phyloP scores from a whole-genome alignment of 2,329 filamentous ascomycete species.

The Xylaria arbuscula region DNA sequence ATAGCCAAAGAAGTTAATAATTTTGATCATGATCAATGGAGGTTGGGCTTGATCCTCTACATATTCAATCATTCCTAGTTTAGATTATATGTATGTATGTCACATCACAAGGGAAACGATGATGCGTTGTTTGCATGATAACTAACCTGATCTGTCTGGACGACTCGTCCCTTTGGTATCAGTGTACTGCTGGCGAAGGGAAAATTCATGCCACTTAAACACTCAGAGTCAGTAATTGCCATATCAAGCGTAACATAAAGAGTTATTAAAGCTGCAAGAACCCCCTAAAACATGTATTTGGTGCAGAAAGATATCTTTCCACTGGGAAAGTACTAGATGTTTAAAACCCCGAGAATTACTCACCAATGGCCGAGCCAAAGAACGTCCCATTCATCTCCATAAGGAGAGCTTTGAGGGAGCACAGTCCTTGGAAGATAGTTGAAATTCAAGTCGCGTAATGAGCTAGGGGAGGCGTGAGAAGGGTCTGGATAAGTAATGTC shows the following conservation, averaged over 20 bases:
- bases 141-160: not conserved
- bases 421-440: not conserved
- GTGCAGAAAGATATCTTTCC: no score
- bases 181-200: not conserved
- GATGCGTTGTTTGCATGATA: not conserved
- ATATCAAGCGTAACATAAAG: no score
- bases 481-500: not conserved
- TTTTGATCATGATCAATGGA: not conserved
- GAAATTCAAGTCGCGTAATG: not conserved
- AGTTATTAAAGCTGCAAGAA: no score
- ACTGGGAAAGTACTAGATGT: no score
- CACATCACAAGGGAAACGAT: not conserved
- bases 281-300: no score
- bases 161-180: not conserved
- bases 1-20: not conserved
- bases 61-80: not conserved
- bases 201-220: not conserved
- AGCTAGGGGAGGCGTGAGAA: not conserved
- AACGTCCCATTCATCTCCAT: not conserved
- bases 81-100: not conserved
- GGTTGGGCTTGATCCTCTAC: not conserved
- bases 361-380: not conserved
- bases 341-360: no score
- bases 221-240: no score
- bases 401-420: not conserved